Percentiles rank a stretch among this genome's conserved stretches.
Conservation (phyloP, 2,329 filamentous ascomycete genomes). For the Epichloe elymi region DNA sequence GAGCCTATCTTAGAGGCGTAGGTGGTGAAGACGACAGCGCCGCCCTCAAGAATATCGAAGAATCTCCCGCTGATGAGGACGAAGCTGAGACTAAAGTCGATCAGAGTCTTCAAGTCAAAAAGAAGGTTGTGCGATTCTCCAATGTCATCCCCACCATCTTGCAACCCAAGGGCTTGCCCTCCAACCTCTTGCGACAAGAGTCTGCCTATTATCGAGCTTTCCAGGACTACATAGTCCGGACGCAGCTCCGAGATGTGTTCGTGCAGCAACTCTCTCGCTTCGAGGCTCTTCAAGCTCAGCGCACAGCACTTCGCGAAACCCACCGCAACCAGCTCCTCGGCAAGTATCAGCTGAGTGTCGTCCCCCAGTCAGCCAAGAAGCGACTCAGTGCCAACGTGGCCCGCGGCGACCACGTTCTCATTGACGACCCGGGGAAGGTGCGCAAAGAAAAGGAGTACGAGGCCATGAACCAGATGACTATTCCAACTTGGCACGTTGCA, state of each 20-base stretch:
- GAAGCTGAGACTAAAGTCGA: slow-evolving; percentile 14
- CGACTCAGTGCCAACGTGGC: slow-evolving; percentile 60
- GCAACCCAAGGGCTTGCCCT: slow-evolving; percentile 36
- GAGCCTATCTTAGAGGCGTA: slow-evolving; percentile 58
- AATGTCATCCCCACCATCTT: slow-evolving; percentile 33
- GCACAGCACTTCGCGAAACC: slow-evolving; percentile 56
- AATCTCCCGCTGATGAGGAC: slow-evolving; percentile 19
- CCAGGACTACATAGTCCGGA: slow-evolving; percentile 55
- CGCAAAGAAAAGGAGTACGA: slow-evolving; percentile 67
- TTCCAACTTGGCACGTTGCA: slow-evolving; percentile 48
- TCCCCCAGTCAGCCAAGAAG: slow-evolving; percentile 56
- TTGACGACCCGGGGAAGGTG: slow-evolving; percentile 51
- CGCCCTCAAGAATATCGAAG: slow-evolving; percentile 24
- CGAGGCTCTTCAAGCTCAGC: slow-evolving; percentile 74
- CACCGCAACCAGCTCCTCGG: slow-evolving; percentile 76
- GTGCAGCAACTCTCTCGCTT: slow-evolving; percentile 75
- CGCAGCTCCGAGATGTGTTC: slow-evolving; percentile 61
- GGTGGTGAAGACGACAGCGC: slow-evolving; percentile 30
- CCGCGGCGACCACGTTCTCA: slow-evolving; percentile 53
- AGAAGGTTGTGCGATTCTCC: slow-evolving; percentile 69
- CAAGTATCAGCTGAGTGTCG: slow-evolving; percentile 65
- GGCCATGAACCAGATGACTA: slow-evolving; percentile 58
- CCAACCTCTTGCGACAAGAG: slow-evolving; percentile 44
- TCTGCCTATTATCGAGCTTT: slow-evolving; percentile 84
- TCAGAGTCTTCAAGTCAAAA: slow-evolving; percentile 25